These are phyloP conservation scores for Suzukiozyma palmioleophila DNA, from an alignment of 1,139 yeast genomes.

Conservation along the genomic window DNA sequence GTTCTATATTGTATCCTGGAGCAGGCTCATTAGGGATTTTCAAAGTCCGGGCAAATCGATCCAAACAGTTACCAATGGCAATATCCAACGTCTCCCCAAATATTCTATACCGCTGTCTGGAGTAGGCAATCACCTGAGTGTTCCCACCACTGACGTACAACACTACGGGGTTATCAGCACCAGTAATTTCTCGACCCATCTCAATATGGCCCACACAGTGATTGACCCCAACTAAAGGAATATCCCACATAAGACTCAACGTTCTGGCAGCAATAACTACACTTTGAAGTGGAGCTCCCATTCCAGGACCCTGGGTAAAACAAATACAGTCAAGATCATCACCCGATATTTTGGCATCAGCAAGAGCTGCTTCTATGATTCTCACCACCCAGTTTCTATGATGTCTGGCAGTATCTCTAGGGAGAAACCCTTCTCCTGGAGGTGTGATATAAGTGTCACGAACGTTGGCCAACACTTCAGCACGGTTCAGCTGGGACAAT, in stretches of 20 bases:
- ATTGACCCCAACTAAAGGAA: constrained; percentile 91
- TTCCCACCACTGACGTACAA: constrained; percentile 97
- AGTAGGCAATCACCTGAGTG: constrained; percentile 96
- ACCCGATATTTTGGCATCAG: constrained; percentile 55
- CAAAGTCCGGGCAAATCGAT: constrained; percentile 88
- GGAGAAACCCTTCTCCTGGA: constrained; percentile 96
- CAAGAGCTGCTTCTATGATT: constrained; percentile 60
- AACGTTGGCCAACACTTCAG: constrained; percentile 76
- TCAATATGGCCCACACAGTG: constrained; percentile 98
- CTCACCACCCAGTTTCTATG: constrained; percentile 95
- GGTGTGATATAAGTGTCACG: constrained; percentile 95
- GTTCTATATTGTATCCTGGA: constrained; percentile 97
- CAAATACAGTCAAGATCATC: constrained; percentile 82
- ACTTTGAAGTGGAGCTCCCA: constrained; percentile 97
- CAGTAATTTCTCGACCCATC: constrained; percentile 98
- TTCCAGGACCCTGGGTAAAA: constrained; percentile 97
- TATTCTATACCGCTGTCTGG: constrained; percentile 86
- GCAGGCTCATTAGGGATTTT: constrained; percentile 89
- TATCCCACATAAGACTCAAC: constrained; percentile 69
- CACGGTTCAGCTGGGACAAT: constrained; percentile 50
- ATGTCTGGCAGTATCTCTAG: constrained; percentile 94
- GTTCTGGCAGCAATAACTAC: constrained; percentile 93
- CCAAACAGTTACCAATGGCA: constrained; percentile 95
- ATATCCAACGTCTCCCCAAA: constrained; percentile 97
- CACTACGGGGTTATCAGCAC: constrained; percentile 92